Evolutionary conservation across 495 filamentous ascomycete genomes (phyloP).

Genomic region (Bryoglossum gracile): DNA sequence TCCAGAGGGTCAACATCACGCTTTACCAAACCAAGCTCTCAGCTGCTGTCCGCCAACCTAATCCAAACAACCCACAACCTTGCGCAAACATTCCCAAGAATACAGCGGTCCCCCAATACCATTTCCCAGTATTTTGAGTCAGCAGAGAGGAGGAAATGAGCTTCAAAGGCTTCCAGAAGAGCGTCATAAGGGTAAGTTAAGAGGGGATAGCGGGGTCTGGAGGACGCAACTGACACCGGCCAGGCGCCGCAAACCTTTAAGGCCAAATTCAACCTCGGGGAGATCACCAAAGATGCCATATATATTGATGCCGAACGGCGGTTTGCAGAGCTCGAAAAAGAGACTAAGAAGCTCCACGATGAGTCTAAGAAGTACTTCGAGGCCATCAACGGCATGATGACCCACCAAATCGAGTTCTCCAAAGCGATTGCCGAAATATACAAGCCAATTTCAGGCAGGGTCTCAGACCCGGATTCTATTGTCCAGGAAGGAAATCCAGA

Average conservation of each 20-base stretch:
- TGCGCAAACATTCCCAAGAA: not conserved
- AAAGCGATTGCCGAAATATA: slow-evolving; percentile 93
- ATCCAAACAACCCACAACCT: too few species aligned
- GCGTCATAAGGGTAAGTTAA: slow-evolving; percentile 63
- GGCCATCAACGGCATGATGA: slow-evolving; percentile 97
- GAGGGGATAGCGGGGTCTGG: slow-evolving; percentile 15
- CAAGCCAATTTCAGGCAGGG: slow-evolving; percentile 92
- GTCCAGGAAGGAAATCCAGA: slow-evolving; percentile 81
- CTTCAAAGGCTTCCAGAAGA: slow-evolving; percentile 93
- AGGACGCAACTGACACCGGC: slow-evolving; percentile 19
- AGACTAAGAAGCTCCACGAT: slow-evolving; percentile 94
- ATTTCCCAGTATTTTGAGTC: slow-evolving; percentile 1
- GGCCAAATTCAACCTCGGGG: slow-evolving; percentile 86
- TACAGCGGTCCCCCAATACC: not conserved
- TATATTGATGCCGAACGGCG: slow-evolving; percentile 92
- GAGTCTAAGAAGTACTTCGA: slow-evolving; percentile 94
- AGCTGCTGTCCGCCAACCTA: too few species aligned
- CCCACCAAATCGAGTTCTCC: slow-evolving; percentile 97
- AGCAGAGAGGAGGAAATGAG: slow-evolving; percentile 55
- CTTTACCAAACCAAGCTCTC: too few species aligned
- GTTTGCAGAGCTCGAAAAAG: slow-evolving; percentile 87
- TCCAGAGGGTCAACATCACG: not conserved
- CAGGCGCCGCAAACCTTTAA: slow-evolving; percentile 90
- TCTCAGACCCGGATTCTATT: slow-evolving; percentile 85
- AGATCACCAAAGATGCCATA: slow-evolving; percentile 87